Evolutionary conservation across 139 green algal species (phyloP).

Genomic region (Auxenochlorella pyrenoidosa): DNA sequence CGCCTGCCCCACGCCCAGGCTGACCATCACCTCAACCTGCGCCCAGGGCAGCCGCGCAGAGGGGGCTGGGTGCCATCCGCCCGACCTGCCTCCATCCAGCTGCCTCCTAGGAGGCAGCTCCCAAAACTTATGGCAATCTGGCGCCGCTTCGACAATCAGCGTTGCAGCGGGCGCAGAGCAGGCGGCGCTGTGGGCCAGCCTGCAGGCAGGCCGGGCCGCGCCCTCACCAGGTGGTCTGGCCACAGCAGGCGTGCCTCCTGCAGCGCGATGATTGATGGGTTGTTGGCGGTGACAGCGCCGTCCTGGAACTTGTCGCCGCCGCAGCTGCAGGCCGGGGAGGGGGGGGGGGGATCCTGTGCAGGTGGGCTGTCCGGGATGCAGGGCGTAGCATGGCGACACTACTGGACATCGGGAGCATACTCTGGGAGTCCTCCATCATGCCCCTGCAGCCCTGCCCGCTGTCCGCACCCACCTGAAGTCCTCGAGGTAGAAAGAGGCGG

Average conservation of each 20-base stretch:
- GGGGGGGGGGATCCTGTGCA: constrained; percentile 58
- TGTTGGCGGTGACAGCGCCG: constrained; percentile 93
- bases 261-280: constrained; percentile 87
- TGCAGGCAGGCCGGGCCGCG: no score
- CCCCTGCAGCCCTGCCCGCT: neutral
- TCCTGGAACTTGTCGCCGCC: constrained; percentile 91
- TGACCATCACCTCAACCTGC: constrained; percentile 84
- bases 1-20: constrained; percentile 80
- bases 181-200: no score
- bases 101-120: no score
- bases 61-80: no score
- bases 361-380: no score
- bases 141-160: no score
- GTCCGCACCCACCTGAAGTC: constrained; percentile 66
- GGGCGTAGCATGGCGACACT: neutral
- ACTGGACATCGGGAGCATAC: no score
- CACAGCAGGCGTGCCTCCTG: constrained; percentile 87
- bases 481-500: constrained; percentile 90
- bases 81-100: no score
- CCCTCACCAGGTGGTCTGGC: constrained; percentile 67
- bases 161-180: no score
- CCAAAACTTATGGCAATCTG: no score
- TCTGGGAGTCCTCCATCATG: neutral
- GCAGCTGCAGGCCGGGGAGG: constrained; percentile 83
- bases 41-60: neutral